Evolutionary conservation across 768 basidiomycete genomes (phyloP).

Genomic region (Botryobasidium botryosum): DNA sequence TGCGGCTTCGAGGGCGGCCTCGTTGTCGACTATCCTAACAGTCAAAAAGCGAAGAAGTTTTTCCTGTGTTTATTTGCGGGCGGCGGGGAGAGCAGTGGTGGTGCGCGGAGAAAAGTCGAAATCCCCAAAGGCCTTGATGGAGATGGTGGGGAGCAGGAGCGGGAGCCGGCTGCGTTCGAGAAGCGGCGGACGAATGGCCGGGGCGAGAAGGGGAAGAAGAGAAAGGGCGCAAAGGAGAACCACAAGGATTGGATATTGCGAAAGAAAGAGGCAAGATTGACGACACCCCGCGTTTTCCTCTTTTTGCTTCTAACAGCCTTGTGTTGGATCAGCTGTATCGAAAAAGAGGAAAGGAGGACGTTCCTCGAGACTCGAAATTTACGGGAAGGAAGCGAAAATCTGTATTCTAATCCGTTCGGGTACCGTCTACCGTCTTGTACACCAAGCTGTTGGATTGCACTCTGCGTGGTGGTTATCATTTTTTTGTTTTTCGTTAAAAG

Average conservation of each 20-base stretch:
- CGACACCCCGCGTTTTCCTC: conserved; percentile 8
- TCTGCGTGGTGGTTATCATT: too few relatives aligned
- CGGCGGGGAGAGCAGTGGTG: conserved; percentile 35
- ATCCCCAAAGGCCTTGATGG: conserved; percentile 65
- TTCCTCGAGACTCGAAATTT: conserved; percentile 74
- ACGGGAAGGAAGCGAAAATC: conserved; percentile 80
- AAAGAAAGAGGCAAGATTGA: conserved; percentile 73
- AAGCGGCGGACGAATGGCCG: conserved; percentile 39
- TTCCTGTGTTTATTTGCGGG: conserved; percentile 90
- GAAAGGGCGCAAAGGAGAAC: conserved; percentile 40
- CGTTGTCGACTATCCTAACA: conserved; percentile 95
- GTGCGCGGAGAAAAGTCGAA: conserved; percentile 26
- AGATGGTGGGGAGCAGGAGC: conserved; percentile 32
- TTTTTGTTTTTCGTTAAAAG: too few relatives aligned
- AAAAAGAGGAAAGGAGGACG: conserved; percentile 66
- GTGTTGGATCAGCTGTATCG: conserved; percentile 52
- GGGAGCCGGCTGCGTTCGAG: conserved; percentile 52
- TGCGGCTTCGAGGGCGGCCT: conserved; percentile 95
- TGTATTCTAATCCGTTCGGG: conserved; percentile 41
- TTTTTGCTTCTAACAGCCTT: not conserved
- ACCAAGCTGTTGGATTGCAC: too few relatives aligned
- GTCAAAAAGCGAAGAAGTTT: conserved; percentile 87
- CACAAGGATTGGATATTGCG: conserved; percentile 85
- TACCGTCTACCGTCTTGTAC: too few relatives aligned
- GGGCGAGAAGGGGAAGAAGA: conserved; percentile 44